These are phyloP conservation scores for Neurospora africana DNA, from an alignment of 495 filamentous ascomycete species.

Conservation along the genomic window DNA sequence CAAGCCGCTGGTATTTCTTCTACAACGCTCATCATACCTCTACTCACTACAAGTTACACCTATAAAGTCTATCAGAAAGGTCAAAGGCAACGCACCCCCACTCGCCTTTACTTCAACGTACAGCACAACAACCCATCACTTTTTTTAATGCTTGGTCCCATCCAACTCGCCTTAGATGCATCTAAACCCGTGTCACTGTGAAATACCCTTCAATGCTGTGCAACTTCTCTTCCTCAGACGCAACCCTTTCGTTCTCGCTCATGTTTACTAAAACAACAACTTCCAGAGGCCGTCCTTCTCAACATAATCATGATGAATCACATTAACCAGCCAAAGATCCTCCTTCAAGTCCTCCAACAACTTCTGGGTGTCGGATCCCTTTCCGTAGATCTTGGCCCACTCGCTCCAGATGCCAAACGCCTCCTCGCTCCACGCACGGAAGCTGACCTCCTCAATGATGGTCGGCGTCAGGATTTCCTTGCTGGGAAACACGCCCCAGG, in stretches of 20 bases:
- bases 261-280: constrained; percentile 27
- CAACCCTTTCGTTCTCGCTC: neutral
- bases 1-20: neutral
- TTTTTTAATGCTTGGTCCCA: neutral
- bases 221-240: neutral
- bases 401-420: constrained; percentile 92
- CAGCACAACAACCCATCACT: neutral
- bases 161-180: neutral
- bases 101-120: neutral
- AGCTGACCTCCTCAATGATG: constrained; percentile 94
- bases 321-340: constrained; percentile 79
- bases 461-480: constrained; percentile 97
- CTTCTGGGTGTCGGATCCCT: constrained; percentile 51
- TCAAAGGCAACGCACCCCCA: neutral
- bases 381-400: constrained; percentile 77
- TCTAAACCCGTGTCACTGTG: neutral
- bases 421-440: constrained; percentile 91
- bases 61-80: neutral
- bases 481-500: constrained; percentile 90
- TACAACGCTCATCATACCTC: neutral
- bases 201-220: neutral
- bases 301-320: constrained; percentile 78
- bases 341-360: constrained; percentile 55
- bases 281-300: constrained; percentile 57
- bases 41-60: neutral